Evolutionary conservation across 768 basidiomycete genomes (phyloP), one percentile per base, ranked within the genome.

Genomic region (Omphalotus guepiniiformis): DNA sequence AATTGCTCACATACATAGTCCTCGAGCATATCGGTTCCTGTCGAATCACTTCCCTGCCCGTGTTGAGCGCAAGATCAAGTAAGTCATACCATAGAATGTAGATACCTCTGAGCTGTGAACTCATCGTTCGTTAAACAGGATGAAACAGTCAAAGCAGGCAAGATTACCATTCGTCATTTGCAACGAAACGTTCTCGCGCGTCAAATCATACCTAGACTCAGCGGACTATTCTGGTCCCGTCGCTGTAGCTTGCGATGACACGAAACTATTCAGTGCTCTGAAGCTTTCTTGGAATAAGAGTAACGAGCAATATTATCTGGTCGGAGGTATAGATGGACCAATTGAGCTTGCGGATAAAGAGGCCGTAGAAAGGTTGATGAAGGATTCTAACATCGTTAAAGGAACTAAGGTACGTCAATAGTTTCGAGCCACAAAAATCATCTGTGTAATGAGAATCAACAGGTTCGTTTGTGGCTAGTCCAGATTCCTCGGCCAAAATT

Each of bases 391-490:
- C 22, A 21, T 34, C 4, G 6, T 6, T 0, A 51, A 52, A 21
- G 61, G 58, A 3, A 57, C 55, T 0, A 60, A 59, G 54, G 57
- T 60, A 35, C 16, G 54, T 47, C 28, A 9, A 25, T 13, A 7
- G 15, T 9, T 11, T 12, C n/a, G 15, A 9, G n/a, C 7, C 18
- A 4, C 21, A 42, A 8, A 5, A 6, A 7, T 19, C n/a, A 4
- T 8, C 26, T 40, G 13, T 15, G 13, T 36, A 21, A 13, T 16
- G n/a, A n/a, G n/a, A n/a, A n/a, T n/a, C n/a, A n/a, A n/a, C 42
- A 72, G 66, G 16, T 72, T 18, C 61, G 63, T 1, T 42, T 73
- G 3, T 73, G 63, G 63, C 52, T 41, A 25, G 28, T 69, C 6
- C 53, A 54, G 15, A 53, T 71, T 11, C 68, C 64, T 13, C 26